Conservation (phyloP, 2,329 filamentous ascomycete genomes). For the Chaetomium olivaceum region DNA sequence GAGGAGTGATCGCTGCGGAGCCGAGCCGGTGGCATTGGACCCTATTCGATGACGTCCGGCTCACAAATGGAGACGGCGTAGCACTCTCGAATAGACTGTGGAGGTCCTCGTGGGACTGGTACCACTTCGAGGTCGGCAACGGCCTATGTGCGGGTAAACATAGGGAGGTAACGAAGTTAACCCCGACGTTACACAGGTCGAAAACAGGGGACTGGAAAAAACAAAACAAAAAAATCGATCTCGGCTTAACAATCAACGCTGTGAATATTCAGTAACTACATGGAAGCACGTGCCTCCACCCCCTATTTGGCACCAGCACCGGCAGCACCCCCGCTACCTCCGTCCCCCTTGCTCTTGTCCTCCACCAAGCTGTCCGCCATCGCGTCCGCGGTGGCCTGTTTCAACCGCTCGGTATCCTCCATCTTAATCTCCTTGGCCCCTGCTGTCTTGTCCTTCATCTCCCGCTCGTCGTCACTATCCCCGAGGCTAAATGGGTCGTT, state of each 20-base stretch:
- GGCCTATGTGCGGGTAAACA: not conserved
- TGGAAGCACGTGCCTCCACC: not conserved
- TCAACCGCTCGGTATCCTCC: constrained; percentile 61
- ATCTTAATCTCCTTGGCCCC: constrained; percentile 52
- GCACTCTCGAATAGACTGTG: not conserved
- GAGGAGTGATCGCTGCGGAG: not conserved
- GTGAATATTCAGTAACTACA: not conserved
- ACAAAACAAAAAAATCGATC: not conserved
- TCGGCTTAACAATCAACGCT: not conserved
- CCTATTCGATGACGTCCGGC: not conserved
- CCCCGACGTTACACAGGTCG: not conserved
- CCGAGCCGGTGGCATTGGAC: not conserved
- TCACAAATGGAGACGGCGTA: not conserved
- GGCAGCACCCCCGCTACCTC: constrained; percentile 6
- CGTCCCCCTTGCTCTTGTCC: constrained; percentile 36
- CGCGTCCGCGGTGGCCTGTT: constrained; percentile 64
- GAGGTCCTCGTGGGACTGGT: not conserved
- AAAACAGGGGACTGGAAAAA: too few relatives aligned
- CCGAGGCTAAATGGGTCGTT: constrained; percentile 97
- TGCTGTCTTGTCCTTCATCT: constrained; percentile 65
- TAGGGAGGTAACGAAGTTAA: too few relatives aligned
- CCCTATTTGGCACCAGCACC: constrained; percentile 10
- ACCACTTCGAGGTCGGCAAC: not conserved
- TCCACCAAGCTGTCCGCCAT: constrained; percentile 59
- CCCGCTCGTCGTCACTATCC: constrained; percentile 91